Base-by-base conservation (phyloP, 2,329 filamentous ascomycete species). In the Dactylellina sp. region DNA sequence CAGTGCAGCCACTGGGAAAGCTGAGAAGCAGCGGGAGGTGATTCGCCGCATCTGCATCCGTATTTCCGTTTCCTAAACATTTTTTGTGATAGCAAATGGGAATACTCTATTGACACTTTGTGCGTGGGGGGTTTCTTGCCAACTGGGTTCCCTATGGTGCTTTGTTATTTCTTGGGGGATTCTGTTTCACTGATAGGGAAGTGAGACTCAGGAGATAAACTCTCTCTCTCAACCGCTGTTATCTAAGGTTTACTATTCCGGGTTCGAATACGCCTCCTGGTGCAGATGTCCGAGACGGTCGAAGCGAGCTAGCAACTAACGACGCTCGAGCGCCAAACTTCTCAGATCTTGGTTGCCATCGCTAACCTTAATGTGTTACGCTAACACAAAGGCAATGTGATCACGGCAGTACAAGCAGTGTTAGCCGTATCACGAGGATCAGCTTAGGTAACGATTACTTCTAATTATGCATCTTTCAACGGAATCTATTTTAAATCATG, bases 161-260 rank as follows among this genome's bases (percentile, higher is more conserved):
- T n/a, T n/a, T n/a, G n/a, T n/a, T n/a, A 22, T 42, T 53, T 16
- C 40, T 32, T 32, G 52, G 4, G 20, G 14, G 16, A 14, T 12
- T 46, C 25, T 61, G 64, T 47, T 62, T 62, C 39, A 56, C 64
- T 70, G 64, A 70, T 70, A 70, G 56, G 64, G 32, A 66, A 60
- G 63, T 60, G 35, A 66, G n/a, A 57, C 46, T 46, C 35, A 32
- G 42, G 50, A 37, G 37, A 53, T 53, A 53, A 65, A 65, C 61
- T 50, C 61, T 46, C 49, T 37, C 49, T 52, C 32, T 52, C 25
- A 16, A 12, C 47, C 22, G 16, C 25, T 44, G 62, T 66, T 66
- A 66, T 66, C 62, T 39, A 25, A 32, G 60, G 49, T 49, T 16
- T 9, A 1, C 42, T 39, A 60, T 56, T 46, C 47, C 44, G 47